These are phyloP conservation scores for Geum urbanum DNA, from an alignment of 306 rosid species.

Conservation along the genomic window DNA sequence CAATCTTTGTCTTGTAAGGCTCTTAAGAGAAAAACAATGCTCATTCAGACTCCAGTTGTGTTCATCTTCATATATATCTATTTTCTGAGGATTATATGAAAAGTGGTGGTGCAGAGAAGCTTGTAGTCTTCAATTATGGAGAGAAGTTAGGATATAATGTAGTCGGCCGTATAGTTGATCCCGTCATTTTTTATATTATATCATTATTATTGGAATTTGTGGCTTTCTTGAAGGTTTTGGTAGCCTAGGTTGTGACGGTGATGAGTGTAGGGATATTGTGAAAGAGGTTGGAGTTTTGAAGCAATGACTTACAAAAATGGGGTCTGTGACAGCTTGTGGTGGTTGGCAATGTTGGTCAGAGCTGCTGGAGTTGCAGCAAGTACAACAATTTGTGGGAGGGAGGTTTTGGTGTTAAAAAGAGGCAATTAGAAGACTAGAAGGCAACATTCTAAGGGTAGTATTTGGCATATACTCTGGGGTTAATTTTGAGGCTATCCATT, in stretches of 20 bases:
- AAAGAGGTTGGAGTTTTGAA: neutral
- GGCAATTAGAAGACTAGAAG: neutral
- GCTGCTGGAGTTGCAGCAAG: neutral
- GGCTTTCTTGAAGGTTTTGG: neutral
- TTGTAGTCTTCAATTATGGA: too few relatives aligned
- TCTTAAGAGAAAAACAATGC: neutral
- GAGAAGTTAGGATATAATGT: too few relatives aligned
- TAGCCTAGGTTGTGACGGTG: neutral
- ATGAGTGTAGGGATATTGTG: neutral
- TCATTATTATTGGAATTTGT: neutral
- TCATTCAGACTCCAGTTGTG: neutral
- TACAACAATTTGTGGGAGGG: neutral
- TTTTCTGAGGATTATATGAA: neutral
- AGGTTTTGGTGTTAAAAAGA: neutral
- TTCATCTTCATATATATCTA: neutral
- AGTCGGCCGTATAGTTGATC: too few relatives aligned
- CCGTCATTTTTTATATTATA: too few relatives aligned
- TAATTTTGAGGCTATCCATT: neutral
- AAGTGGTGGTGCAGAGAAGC: neutral
- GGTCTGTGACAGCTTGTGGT: neutral
- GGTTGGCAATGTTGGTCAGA: neutral
- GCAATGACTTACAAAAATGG: neutral
- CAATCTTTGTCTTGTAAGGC: neutral
- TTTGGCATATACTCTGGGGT: neutral
- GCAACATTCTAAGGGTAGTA: neutral